A percentile compares a stretch with the other conserved stretches of the same genome.
phyloP scores from a whole-genome alignment of 2,329 filamentous ascomycete species.

The Leptographium wingfieldii region DNA sequence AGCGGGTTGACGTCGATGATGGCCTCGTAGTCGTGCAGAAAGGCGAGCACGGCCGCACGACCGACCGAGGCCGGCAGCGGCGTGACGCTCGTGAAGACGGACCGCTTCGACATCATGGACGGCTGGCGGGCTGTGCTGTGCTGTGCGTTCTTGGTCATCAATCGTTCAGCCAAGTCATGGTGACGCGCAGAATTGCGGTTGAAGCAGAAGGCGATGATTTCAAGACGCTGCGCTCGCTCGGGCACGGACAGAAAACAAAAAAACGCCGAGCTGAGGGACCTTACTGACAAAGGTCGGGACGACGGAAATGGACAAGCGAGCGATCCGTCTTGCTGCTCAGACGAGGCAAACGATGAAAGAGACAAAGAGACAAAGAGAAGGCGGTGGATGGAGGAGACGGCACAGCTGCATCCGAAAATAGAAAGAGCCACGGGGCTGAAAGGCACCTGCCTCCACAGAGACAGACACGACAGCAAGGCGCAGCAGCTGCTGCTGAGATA shows the following conservation, averaged over 20 bases:
- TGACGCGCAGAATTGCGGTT: no score
- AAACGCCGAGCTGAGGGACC: no score
- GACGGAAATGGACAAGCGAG: neutral
- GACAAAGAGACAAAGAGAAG: neutral
- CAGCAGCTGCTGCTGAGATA: no score
- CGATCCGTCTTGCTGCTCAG: neutral
- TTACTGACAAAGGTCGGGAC: neutral
- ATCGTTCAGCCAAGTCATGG: no score
- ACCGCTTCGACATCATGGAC: conserved; percentile 51
- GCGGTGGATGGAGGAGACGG: neutral
- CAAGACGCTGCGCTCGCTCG: no score
- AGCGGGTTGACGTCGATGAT: conserved; percentile 87
- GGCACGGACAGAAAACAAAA: no score
- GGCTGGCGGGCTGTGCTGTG: no score
- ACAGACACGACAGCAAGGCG: no score
- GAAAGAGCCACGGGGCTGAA: neutral
- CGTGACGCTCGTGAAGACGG: conserved; percentile 65
- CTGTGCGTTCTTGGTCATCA: no score
- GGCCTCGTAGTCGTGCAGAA: conserved; percentile 63
- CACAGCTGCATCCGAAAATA: neutral
- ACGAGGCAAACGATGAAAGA: no score
- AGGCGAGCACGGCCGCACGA: conserved; percentile 57
- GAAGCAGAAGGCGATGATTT: no score
- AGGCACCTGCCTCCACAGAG: neutral
- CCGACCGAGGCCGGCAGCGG: conserved; percentile 58